Evolutionary conservation across 352 stramenopile genomes (phyloP).

Genomic region (Globisporangium emineosum): DNA sequence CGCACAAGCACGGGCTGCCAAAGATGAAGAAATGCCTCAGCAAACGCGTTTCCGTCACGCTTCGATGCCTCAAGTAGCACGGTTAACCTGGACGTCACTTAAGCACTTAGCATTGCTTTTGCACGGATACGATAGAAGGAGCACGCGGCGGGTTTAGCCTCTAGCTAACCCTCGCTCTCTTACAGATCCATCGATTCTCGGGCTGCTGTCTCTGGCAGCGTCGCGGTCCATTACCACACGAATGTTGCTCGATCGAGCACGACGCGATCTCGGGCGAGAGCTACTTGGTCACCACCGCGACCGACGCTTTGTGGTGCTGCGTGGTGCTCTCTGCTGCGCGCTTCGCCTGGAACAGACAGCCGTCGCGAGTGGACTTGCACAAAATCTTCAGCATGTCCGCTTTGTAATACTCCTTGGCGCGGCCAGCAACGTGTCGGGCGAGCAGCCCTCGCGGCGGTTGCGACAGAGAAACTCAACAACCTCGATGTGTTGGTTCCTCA

Average conservation of each 20-base stretch:
- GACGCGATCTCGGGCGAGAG: no score
- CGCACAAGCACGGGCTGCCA: slow-evolving; percentile 44
- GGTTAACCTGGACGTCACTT: no score
- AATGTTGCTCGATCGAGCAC: background rate
- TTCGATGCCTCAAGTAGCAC: slow-evolving; percentile 22
- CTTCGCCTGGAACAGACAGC: background rate
- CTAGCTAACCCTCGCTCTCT: background rate
- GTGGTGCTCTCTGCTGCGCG: no score
- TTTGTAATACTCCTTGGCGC: background rate
- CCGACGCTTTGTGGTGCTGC: no score
- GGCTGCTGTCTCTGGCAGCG: background rate
- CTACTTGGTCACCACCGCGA: no score
- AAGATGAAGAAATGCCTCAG: slow-evolving; percentile 21
- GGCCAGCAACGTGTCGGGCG: background rate
- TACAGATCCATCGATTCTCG: background rate
- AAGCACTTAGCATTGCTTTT: no score
- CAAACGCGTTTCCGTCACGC: slow-evolving; percentile 13
- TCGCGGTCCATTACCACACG: background rate
- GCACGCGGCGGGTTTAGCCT: no score
- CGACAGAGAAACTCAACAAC: background rate
- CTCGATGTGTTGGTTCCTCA: background rate
- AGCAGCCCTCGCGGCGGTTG: background rate
- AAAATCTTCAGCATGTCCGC: background rate
- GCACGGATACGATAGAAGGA: no score
- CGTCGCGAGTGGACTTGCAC: background rate